phyloP scores from a whole-genome alignment of 179 eudicot genomes.

The Gypsophila paniculata region DNA sequence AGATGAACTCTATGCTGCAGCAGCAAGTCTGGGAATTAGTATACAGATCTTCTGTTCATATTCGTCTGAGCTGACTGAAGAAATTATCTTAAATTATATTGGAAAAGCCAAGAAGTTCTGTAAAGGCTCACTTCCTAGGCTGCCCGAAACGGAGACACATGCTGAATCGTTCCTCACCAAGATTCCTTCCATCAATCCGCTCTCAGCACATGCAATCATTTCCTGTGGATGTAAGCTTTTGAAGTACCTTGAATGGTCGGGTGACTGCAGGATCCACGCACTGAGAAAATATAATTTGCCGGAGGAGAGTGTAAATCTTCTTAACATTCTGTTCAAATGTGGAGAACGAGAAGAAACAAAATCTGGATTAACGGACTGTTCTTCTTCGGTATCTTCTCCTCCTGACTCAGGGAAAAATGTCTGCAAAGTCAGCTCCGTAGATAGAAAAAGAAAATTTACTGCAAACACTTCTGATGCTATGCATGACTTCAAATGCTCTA shows the following conservation, averaged over 20 bases:
- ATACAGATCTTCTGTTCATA: slow-evolving; percentile 75
- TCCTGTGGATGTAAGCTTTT: slow-evolving; percentile 59
- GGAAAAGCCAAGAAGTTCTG: slow-evolving; percentile 35
- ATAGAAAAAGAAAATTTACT: slow-evolving; percentile 44
- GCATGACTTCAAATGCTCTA: slow-evolving; percentile 33
- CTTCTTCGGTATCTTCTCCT: slow-evolving; percentile 83
- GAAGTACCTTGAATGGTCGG: slow-evolving; percentile 66
- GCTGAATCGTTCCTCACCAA: slow-evolving; percentile 84
- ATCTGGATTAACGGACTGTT: slow-evolving; percentile 87
- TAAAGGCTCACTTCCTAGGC: slow-evolving; percentile 49
- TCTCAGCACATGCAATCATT: slow-evolving; percentile 84
- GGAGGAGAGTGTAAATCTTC: slow-evolving; percentile 61
- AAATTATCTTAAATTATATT: slow-evolving; percentile 67
- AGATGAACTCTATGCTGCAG: slow-evolving; percentile 91
- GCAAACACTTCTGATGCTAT: slow-evolving; percentile 29
- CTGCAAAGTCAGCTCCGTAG: slow-evolving; percentile 36
- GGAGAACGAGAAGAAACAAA: slow-evolving; percentile 87
- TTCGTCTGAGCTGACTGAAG: slow-evolving; percentile 72
- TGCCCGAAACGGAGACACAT: slow-evolving; percentile 79
- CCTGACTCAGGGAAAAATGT: slow-evolving; percentile 49
- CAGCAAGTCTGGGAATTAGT: slow-evolving; percentile 71
- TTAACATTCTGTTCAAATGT: slow-evolving; percentile 54
- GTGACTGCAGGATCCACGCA: slow-evolving; percentile 45
- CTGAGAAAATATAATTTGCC: slow-evolving; percentile 57
- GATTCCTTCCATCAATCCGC: slow-evolving; percentile 89